Evolutionary conservation across 1,139 yeast genomes (phyloP).

Genomic region (Magnusiomyces sp.): DNA sequence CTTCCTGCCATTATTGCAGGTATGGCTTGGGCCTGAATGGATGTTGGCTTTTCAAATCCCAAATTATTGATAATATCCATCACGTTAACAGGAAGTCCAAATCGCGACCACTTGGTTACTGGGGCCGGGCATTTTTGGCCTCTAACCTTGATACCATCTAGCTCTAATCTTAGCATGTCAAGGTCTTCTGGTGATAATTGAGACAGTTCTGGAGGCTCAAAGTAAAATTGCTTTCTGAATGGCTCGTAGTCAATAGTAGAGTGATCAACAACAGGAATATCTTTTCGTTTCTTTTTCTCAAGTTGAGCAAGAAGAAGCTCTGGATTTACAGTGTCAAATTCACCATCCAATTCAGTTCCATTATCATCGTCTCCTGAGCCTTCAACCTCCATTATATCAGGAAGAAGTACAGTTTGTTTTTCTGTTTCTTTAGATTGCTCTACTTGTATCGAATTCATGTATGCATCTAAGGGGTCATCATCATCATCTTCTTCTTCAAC

Average conservation of each 20-base stretch:
- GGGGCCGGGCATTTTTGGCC: slow-evolving; percentile 62
- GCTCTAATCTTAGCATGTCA: slow-evolving; percentile 42
- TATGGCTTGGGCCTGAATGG: slow-evolving; percentile 86
- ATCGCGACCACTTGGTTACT: slow-evolving; percentile 66
- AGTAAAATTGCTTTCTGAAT: slow-evolving; percentile 57
- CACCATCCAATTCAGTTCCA: slow-evolving; percentile 28
- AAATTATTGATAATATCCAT: slow-evolving; percentile 46
- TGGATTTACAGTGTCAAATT: slow-evolving; percentile 22
- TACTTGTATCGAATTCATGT: slow-evolving; percentile 26
- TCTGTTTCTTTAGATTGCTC: slow-evolving; percentile 11
- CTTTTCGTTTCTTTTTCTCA: slow-evolving; percentile 37
- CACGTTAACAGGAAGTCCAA: slow-evolving; percentile 61
- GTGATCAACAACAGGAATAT: slow-evolving; percentile 41
- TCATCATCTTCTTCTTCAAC: slow-evolving; percentile 17
- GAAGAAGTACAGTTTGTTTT: slow-evolving; percentile 13
- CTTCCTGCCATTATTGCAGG: slow-evolving; percentile 88
- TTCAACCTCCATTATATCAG: slow-evolving; percentile 21
- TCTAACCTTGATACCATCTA: slow-evolving; percentile 57
- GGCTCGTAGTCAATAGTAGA: slow-evolving; percentile 41
- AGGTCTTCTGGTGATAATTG: slow-evolving; percentile 45
- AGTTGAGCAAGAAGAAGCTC: slow-evolving; percentile 27
- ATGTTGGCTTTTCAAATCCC: slow-evolving; percentile 58
- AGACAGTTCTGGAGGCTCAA: slow-evolving; percentile 50
- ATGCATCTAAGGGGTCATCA: slow-evolving; percentile 36
- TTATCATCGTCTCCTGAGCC: slow-evolving; percentile 18